A percentile compares a stretch with the other conserved stretches of the same genome.
These are phyloP conservation scores for Trypanosoma cruzi DNA, from an alignment of 208 protist species.

Conservation along the genomic window DNA sequence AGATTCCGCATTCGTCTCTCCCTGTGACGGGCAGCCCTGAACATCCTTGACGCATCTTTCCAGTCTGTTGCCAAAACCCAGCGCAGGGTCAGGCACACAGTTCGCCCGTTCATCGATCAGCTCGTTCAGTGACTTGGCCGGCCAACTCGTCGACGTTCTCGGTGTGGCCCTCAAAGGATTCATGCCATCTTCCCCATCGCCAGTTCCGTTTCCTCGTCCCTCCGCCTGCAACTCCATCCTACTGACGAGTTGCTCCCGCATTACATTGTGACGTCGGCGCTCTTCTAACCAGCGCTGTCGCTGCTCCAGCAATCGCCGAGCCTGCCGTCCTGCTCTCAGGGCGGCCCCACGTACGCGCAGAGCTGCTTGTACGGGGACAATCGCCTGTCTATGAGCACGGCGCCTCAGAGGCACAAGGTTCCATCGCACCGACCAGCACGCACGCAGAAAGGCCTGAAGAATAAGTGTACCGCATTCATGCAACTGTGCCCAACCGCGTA, in stretches of 20 bases:
- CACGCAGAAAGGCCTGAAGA: conserved; percentile 29
- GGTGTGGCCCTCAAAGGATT: neutral
- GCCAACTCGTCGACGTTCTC: neutral
- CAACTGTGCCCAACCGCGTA: neutral
- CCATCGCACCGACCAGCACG: conserved; percentile 24
- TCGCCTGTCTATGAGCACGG: neutral
- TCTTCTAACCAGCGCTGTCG: neutral
- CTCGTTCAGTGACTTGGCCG: neutral
- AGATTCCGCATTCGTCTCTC: neutral
- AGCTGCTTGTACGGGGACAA: conserved; percentile 1
- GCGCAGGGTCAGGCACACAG: neutral
- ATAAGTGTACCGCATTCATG: conserved; percentile 1
- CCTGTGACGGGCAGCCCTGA: neutral
- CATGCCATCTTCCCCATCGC: neutral
- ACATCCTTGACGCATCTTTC: neutral
- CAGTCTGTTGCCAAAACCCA: no score
- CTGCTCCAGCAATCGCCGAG: neutral
- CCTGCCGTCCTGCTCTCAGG: neutral
- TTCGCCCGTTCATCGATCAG: neutral
- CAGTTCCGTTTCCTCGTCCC: neutral
- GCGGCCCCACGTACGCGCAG: neutral
- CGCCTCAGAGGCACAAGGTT: conserved; percentile 21
- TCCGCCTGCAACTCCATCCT: neutral
- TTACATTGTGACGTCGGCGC: neutral
- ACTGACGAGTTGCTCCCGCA: conserved; percentile 1